Evolutionary conservation across 1,284 basidiomycete genomes (phyloP), one percentile per base, ranked within the genome.

Genomic region (Trametes hirsuta): DNA sequence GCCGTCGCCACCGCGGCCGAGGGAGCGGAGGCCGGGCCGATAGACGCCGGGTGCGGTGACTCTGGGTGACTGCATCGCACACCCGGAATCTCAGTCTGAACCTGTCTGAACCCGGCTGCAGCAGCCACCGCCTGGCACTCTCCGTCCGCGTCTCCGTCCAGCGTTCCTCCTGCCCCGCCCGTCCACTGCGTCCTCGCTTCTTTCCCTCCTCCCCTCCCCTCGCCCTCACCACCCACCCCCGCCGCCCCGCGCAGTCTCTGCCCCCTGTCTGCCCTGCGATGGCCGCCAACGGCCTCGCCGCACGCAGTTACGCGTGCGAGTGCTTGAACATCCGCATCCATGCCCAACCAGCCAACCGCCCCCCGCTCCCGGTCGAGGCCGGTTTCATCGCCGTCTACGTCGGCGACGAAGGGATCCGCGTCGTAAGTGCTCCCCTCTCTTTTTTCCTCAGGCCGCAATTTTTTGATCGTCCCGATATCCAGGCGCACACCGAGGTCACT

Each of bases 401-500:
- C 57, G 86, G 82, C 21, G 84, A 89, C 58, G 81, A 85, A 48
- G 90, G 89, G 45, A 83, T 93, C 59, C 75, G 74, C 55, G 81
- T 91, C 55, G 90, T 91, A 69, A 50, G 86, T 78, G 50, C 6
- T 45, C 30, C 30, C 30, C 8, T 30, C 21, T 53, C 12, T 66
- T 18, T 11, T 44, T 25, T 65, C 54, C 61, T 46, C 68, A 53
- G 12, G 24, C n/a, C 22, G 25, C 52, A 39, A 47, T 39, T 30
- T 21, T 41, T 48, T 65, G 51, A 62, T 57, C 42, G 34, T 65
- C 59, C 54, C 53, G 59, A 63, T 64, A 54, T 55, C 37, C 47
- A 93, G 90, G 74, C 73, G 22, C 87, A 90, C 67, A 82, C 84
- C n/a, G 86, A 91, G 67, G 74, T 90, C 53, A 91, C 89, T 2